phyloP scores from a whole-genome alignment of 2,329 filamentous ascomycete genomes.

The Penicillium thymicola region DNA sequence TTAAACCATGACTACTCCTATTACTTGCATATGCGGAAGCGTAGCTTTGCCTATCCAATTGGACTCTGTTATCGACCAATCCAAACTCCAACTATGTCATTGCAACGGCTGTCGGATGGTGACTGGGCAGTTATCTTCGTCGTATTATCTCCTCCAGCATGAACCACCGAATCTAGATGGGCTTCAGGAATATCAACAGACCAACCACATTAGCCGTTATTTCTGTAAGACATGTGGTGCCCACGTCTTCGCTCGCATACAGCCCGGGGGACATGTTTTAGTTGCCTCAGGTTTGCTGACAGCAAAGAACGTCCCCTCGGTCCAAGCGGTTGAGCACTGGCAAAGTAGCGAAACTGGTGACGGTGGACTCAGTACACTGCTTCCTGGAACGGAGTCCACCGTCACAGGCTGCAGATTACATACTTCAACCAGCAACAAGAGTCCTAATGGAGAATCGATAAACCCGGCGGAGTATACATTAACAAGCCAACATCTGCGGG shows the following conservation, averaged over 20 bases:
- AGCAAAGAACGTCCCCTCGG: constrained; percentile 15
- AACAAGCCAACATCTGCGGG: constrained; percentile 34
- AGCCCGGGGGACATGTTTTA: constrained; percentile 26
- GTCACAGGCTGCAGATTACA: constrained; percentile 22
- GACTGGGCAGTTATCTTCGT: constrained; percentile 48
- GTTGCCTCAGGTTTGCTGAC: constrained; percentile 35
- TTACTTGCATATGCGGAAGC: constrained; percentile 32
- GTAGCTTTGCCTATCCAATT: constrained; percentile 26
- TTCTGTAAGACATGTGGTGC: constrained; percentile 53
- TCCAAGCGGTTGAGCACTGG: constrained; percentile 29
- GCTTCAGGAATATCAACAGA: constrained; percentile 46
- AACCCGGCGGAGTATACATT: constrained; percentile 9
- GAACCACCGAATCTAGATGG: constrained; percentile 32
- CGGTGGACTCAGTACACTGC: constrained; percentile 28
- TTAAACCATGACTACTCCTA: constrained; percentile 14
- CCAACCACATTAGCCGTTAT: constrained; percentile 42
- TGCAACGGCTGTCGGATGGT: constrained; percentile 51
- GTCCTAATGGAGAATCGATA: neutral
- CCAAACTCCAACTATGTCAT: constrained; percentile 47
- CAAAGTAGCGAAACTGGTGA: constrained; percentile 26
- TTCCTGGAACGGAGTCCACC: constrained; percentile 20
- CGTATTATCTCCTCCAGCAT: constrained; percentile 43
- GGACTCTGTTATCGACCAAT: constrained; percentile 18
- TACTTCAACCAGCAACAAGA: neutral
- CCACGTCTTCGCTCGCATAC: constrained; percentile 37